These are phyloP conservation scores for Clavariopsis aquatica DNA, from an alignment of 495 filamentous ascomycete species.

Conservation along the genomic window DNA sequence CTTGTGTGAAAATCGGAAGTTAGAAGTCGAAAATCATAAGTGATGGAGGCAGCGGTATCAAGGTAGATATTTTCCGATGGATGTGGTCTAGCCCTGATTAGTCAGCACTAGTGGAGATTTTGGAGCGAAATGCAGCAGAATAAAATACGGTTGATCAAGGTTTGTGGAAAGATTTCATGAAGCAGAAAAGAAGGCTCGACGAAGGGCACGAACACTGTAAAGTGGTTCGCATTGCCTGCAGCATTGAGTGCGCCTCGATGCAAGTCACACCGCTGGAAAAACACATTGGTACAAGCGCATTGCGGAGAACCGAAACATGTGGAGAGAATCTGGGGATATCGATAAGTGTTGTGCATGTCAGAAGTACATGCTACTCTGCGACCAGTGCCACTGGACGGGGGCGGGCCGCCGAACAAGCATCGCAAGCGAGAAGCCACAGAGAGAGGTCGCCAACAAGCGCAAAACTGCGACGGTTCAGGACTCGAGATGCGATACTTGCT, in stretches of 20 bases:
- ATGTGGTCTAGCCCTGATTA: no score
- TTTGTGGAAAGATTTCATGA: no score
- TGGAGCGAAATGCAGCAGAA: no score
- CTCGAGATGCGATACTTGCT: not conserved
- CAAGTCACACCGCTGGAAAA: slow-evolving; percentile 27
- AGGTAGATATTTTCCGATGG: no score
- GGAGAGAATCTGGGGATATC: slow-evolving; percentile 31
- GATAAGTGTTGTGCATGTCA: slow-evolving; percentile 33
- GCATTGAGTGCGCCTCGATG: slow-evolving; percentile 7
- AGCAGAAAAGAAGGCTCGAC: no score
- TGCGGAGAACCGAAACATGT: slow-evolving; percentile 24
- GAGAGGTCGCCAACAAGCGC: not conserved
- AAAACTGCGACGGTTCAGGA: not conserved
- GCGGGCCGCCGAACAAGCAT: slow-evolving; percentile 7
- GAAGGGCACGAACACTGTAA: no score
- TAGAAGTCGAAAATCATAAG: no score
- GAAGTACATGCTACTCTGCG: slow-evolving; percentile 28
- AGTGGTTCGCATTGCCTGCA: no score
- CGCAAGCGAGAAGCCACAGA: slow-evolving; percentile 22
- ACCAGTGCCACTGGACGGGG: slow-evolving; percentile 12
- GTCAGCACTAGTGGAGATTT: no score
- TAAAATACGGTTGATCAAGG: no score
- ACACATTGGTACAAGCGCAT: slow-evolving; percentile 26
- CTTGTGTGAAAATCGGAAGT: no score
- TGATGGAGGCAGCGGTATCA: no score